Percentiles rank a stretch among this genome's conserved stretches.
Conservation (phyloP, 768 basidiomycete species). For the Macrolepiota albuminosa region DNA sequence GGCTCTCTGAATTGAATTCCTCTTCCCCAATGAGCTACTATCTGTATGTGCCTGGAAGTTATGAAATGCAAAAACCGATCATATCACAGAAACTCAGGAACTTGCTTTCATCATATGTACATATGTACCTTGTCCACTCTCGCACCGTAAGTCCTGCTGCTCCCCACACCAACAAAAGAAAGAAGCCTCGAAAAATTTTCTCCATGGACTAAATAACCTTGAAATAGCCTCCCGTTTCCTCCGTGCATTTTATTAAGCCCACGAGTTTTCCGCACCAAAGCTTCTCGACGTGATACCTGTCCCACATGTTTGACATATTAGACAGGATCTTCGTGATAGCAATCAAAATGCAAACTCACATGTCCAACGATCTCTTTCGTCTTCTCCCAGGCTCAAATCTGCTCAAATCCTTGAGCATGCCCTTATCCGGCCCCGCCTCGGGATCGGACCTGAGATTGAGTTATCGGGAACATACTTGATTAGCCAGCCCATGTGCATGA, state of each 20-base stretch:
- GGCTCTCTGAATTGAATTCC: background rate
- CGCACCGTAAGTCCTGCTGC: background rate
- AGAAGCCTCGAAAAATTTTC: background rate
- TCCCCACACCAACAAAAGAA: background rate
- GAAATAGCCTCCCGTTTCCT: background rate
- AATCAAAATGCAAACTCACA: too few species aligned
- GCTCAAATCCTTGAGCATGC: too few species aligned
- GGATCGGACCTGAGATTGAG: background rate
- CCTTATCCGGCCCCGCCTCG: background rate
- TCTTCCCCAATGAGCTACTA: background rate
- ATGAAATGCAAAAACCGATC: background rate
- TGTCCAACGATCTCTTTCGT: background rate
- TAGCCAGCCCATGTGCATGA: background rate
- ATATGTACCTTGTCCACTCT: background rate
- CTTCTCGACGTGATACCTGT: background rate
- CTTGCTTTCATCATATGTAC: background rate
- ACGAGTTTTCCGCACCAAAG: background rate
- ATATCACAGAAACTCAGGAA: background rate
- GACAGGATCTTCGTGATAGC: background rate
- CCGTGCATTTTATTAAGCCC: background rate
- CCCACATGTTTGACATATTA: background rate
- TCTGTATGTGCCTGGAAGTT: background rate
- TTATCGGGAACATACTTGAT: background rate
- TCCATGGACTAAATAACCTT: too few species aligned
- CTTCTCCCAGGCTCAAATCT: background rate